Conservation (phyloP, 139 green algal species). For the Dunaliella primolecta region DNA sequence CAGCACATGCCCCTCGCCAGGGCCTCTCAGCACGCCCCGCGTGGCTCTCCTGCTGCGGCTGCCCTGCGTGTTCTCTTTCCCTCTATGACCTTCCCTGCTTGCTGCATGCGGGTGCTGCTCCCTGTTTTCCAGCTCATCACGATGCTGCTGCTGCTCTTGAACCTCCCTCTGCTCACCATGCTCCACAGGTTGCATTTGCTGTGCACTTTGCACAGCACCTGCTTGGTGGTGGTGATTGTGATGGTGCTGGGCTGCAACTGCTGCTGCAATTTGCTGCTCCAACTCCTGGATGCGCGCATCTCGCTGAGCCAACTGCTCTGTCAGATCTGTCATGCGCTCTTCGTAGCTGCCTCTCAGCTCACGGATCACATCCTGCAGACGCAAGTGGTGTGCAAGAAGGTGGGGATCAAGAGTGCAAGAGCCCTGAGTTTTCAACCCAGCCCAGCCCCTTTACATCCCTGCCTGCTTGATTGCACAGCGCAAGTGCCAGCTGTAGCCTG, state of each 20-base stretch:
- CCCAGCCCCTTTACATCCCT: too few relatives aligned
- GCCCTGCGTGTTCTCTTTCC: not conserved
- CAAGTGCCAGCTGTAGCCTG: too few relatives aligned
- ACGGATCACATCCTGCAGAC: conserved; percentile 3
- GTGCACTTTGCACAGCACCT: not conserved
- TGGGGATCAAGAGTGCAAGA: too few relatives aligned
- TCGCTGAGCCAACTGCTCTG: not conserved
- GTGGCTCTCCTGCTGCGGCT: not conserved
- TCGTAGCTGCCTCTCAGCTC: conserved; percentile 10
- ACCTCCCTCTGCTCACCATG: not conserved
- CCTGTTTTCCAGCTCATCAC: not conserved
- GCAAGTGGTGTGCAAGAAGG: too few relatives aligned
- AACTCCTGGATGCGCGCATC: not conserved
- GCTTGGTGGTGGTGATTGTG: too few relatives aligned
- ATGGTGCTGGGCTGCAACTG: not conserved
- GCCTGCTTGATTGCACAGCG: too few relatives aligned
- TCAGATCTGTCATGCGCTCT: not conserved
- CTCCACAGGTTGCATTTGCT: not conserved
- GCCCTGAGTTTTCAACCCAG: too few relatives aligned
- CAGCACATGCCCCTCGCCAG: not conserved
- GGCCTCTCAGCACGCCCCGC: not conserved
- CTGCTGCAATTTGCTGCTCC: not conserved
- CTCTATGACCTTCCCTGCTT: not conserved
- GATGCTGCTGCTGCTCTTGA: conserved; percentile 1
- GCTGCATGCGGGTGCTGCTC: not conserved